Evolutionary conservation across 1,284 basidiomycete genomes (phyloP).

Genomic region (Cutaneotrichosporon dermatis): DNA sequence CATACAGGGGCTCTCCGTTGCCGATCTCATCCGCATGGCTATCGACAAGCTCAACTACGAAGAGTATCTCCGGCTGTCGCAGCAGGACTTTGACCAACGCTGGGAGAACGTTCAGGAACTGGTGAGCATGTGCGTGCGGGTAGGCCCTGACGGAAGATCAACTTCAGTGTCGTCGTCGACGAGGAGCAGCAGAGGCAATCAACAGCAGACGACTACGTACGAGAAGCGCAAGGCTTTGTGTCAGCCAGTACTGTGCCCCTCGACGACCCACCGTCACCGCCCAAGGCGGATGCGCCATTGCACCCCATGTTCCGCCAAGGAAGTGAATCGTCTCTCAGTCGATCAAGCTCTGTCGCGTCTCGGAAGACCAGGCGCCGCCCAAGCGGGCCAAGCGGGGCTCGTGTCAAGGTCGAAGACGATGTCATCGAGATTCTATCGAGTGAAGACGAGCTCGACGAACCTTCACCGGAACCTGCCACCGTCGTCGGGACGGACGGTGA

Average conservation of each 20-base stretch:
- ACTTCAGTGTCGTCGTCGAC: slow-evolving; percentile 43
- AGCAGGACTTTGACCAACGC: slow-evolving; percentile 67
- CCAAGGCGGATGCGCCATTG: slow-evolving; percentile 11
- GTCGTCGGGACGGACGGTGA: slow-evolving; percentile 2
- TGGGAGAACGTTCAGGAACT: slow-evolving; percentile 87
- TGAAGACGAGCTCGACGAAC: slow-evolving; percentile 32
- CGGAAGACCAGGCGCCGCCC: too few relatives aligned
- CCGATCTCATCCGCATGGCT: slow-evolving; percentile 62
- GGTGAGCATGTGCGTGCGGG: slow-evolving; percentile 49
- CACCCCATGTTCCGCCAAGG: slow-evolving; percentile 34
- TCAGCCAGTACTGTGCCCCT: slow-evolving; percentile 28
- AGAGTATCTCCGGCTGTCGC: slow-evolving; percentile 64
- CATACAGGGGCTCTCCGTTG: slow-evolving; percentile 58
- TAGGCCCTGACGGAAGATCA: slow-evolving; percentile 30
- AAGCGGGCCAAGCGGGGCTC: background rate
- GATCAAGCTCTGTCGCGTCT: slow-evolving; percentile 4
- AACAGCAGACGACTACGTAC: slow-evolving; percentile 6
- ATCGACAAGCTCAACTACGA: slow-evolving; percentile 63
- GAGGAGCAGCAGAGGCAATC: slow-evolving; percentile 35
- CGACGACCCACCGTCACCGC: background rate
- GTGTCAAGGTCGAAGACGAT: slow-evolving; percentile 21
- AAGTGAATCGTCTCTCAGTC: slow-evolving; percentile 8
- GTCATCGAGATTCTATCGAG: slow-evolving; percentile 35
- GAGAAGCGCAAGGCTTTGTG: slow-evolving; percentile 23
- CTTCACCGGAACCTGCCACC: background rate